Evolutionary conservation across 257 asterid genomes (phyloP), one percentile per base, ranked within the genome.

Genomic region (Oldenlandia corymbosa): DNA sequence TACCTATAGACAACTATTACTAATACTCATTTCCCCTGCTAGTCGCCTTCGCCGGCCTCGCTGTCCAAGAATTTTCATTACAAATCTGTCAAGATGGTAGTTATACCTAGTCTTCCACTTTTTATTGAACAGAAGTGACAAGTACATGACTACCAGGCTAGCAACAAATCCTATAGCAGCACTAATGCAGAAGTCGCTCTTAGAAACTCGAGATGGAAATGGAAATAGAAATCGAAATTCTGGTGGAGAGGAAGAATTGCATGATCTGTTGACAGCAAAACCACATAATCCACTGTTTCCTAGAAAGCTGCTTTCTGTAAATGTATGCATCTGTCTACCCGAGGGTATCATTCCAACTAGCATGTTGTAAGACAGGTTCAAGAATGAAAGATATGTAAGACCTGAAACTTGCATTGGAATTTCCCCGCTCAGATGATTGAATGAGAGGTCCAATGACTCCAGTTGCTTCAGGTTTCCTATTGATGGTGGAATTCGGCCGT

Each of bases 371-470:
- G 83, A 80, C 51, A 77, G 20, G 24, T 77, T 80, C 32, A 77
- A 63, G 66, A 42, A 4, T 1, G 82, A 65, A n/a, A 81, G 75
- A 59, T 67, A 81, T 26, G 73, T 70, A 43, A 81, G 71, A 30
- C 47, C 21, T 24, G 62, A 60, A 1, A n/a, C n/a, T n/a, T n/a
- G n/a, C n/a, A n/a, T n/a, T n/a, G n/a, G n/a, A n/a, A n/a, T n/a
- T n/a, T n/a, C n/a, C n/a, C n/a, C n/a, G n/a, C n/a, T n/a, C n/a
- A n/a, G n/a, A n/a, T n/a, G n/a, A n/a, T n/a, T n/a, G n/a, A 1
- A 6, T 8, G 84, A 76, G 12, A 76, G 74, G 73, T 78, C 86
- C 17, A 80, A 58, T 1, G 84, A 75, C 66, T 39, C 88, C 1
- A 83, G 69, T 10, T 60, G 7, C 27, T 39, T 62, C 71, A 78